These are phyloP conservation scores for Aegilops sharonensis DNA, from an alignment of 176 grass and related monocot genomes.

Conservation along the genomic window DNA sequence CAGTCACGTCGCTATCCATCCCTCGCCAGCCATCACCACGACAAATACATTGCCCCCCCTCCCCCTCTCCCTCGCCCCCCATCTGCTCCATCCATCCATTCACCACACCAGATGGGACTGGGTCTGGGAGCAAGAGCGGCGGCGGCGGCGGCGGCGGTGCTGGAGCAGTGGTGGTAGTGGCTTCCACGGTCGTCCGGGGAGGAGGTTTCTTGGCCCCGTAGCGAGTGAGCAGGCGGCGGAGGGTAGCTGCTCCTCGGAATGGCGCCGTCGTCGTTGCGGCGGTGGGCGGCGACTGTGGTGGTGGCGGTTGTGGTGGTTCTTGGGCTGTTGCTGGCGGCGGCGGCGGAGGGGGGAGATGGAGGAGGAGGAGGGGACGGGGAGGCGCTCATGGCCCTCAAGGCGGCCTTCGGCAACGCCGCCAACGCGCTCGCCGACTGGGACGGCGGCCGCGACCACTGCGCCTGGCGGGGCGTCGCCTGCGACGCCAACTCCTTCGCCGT, in stretches of 20 bases:
- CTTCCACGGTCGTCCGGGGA: neutral
- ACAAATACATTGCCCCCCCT: conserved; percentile 32
- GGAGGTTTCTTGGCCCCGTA: neutral
- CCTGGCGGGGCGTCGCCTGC: conserved; percentile 89
- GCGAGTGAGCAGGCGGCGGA: neutral
- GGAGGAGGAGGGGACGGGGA: conserved; percentile 44
- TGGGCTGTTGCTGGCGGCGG: neutral
- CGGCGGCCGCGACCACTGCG: conserved; percentile 67
- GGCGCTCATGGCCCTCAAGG: conserved; percentile 75
- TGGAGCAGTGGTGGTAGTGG: neutral
- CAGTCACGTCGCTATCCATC: conserved; percentile 92
- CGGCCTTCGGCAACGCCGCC: conserved; percentile 70
- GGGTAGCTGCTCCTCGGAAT: neutral
- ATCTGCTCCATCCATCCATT: no score
- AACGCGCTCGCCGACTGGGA: conserved; percentile 81
- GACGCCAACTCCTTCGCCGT: conserved; percentile 71
- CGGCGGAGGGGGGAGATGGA: neutral
- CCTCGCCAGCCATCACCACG: neutral
- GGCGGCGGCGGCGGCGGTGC: neutral
- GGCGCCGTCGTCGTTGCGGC: neutral
- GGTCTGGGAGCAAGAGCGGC: neutral
- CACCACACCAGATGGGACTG: neutral
- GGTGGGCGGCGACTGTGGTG: neutral
- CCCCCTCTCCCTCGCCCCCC: neutral
- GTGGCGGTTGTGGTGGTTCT: neutral